A percentile compares a stretch with the other conserved stretches of the same genome.
phyloP scores from a whole-genome alignment of 805 yeast species.

The Metschnikowia kunwiensis region DNA sequence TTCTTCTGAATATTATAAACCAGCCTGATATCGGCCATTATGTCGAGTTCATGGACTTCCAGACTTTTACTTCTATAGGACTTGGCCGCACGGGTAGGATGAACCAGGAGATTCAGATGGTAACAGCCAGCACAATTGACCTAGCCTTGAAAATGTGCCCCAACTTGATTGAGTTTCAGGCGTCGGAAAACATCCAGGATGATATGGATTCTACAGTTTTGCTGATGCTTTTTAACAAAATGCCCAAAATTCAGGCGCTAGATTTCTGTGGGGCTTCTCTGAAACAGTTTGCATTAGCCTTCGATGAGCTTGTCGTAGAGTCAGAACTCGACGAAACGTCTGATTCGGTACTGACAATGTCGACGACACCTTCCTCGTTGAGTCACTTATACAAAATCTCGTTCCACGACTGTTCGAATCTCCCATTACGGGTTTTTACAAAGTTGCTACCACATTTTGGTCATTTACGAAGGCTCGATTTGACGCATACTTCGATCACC shows the following conservation, averaged over 20 bases:
- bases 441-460: conserved; percentile 56
- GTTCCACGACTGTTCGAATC: conserved; percentile 84
- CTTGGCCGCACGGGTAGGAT: conserved; percentile 84
- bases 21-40: conserved; percentile 49
- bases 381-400: conserved; percentile 49
- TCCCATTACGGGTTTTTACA: conserved; percentile 55
- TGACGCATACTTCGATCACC: conserved; percentile 76
- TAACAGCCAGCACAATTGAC: conserved; percentile 68
- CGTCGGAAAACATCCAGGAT: conserved; percentile 80
- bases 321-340: conserved; percentile 3
- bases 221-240: conserved; percentile 49
- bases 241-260: conserved; percentile 58
- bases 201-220: conserved; percentile 67
- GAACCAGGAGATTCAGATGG: conserved; percentile 90
- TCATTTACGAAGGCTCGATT: conserved; percentile 64
- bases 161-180: conserved; percentile 72
- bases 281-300: conserved; percentile 55
- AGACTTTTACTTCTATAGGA: conserved; percentile 85
- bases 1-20: conserved; percentile 53
- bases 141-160: conserved; percentile 62
- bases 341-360: conserved; percentile 3
- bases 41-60: conserved; percentile 78
- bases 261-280: conserved; percentile 91
- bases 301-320: conserved; percentile 40
- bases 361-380: conserved; percentile 7